Evolutionary conservation across 768 basidiomycete species (phyloP).

Genomic region (Suillus sp.): DNA sequence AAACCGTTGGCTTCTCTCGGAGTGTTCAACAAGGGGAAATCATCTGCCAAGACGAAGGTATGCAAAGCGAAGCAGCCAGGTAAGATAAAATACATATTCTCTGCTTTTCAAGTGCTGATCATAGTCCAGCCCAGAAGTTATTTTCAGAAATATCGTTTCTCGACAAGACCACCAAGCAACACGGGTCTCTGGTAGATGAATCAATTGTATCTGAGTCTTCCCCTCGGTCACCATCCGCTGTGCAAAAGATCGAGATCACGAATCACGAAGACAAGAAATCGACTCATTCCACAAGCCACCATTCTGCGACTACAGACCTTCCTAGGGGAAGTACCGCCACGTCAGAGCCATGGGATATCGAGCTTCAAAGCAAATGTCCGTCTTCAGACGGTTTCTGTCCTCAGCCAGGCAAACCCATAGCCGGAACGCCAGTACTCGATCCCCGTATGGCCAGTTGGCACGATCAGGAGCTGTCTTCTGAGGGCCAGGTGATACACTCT

Average conservation of each 20-base stretch:
- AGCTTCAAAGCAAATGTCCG: constrained; percentile 37
- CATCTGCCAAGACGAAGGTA: constrained; percentile 32
- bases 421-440: constrained; percentile 40
- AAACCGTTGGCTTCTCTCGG: constrained; percentile 33
- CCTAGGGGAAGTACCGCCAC: constrained; percentile 17
- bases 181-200: constrained; percentile 8
- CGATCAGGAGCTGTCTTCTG: constrained; percentile 12
- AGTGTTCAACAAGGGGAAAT: constrained; percentile 40
- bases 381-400: constrained; percentile 25
- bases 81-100: constrained; percentile 13
- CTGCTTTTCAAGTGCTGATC: not conserved
- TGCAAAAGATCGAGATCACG: constrained; percentile 14
- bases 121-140: constrained; percentile 13
- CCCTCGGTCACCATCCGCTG: constrained; percentile 16
- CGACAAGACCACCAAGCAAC: constrained; percentile 27
- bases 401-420: constrained; percentile 16
- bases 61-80: constrained; percentile 17
- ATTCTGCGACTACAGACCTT: constrained; percentile 2
- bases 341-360: constrained; percentile 62
- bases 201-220: not conserved
- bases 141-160: constrained; percentile 55
- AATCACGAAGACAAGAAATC: constrained; percentile 6
- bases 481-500: constrained; percentile 1
- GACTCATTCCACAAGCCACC: not conserved
- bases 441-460: constrained; percentile 35